Percentiles rank a stretch among this genome's conserved stretches.
Evolutionary conservation across 2,329 filamentous ascomycete species (phyloP).

Genomic region (Hypoxylon sp.): DNA sequence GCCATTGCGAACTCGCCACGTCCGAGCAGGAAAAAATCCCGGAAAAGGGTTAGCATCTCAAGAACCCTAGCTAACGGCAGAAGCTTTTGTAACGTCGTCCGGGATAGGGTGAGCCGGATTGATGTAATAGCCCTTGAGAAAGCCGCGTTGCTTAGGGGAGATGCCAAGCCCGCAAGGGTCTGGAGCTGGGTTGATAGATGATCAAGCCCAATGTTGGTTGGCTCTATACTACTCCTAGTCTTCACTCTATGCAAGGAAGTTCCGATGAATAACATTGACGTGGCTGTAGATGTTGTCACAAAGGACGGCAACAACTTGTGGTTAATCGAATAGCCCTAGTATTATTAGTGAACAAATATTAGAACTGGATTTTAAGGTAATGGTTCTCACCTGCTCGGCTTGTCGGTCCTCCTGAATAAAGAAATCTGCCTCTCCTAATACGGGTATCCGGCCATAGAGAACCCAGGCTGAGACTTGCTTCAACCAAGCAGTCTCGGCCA

Average conservation of each 20-base stretch:
- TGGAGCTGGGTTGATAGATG: slow-evolving; percentile 74
- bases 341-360: slow-evolving; percentile 1
- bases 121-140: slow-evolving; percentile 77
- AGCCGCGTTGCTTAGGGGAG: slow-evolving; percentile 76
- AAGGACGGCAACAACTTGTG: slow-evolving; percentile 77
- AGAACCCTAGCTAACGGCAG: slow-evolving; percentile 80
- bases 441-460: slow-evolving; percentile 83
- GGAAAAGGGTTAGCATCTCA: slow-evolving; percentile 78
- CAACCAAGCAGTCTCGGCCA: slow-evolving; percentile 90
- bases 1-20: slow-evolving; percentile 92
- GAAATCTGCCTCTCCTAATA: slow-evolving; percentile 83
- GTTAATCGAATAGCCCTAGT: slow-evolving; percentile 67
- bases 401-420: slow-evolving; percentile 70
- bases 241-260: slow-evolving; percentile 87
- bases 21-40: slow-evolving; percentile 87
- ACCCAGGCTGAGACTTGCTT: slow-evolving; percentile 92
- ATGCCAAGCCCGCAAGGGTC: slow-evolving; percentile 72
- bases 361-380: background rate
- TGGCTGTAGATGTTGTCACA: slow-evolving; percentile 75
- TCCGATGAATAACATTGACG: slow-evolving; percentile 90
- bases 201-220: slow-evolving; percentile 60
- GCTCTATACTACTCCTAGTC: slow-evolving; percentile 58
- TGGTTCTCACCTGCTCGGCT: slow-evolving; percentile 50
- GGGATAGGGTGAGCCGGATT: slow-evolving; percentile 83
- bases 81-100: slow-evolving; percentile 82